These are phyloP conservation scores for Cercophora scortea DNA, from an alignment of 495 filamentous ascomycete genomes.

Conservation along the genomic window DNA sequence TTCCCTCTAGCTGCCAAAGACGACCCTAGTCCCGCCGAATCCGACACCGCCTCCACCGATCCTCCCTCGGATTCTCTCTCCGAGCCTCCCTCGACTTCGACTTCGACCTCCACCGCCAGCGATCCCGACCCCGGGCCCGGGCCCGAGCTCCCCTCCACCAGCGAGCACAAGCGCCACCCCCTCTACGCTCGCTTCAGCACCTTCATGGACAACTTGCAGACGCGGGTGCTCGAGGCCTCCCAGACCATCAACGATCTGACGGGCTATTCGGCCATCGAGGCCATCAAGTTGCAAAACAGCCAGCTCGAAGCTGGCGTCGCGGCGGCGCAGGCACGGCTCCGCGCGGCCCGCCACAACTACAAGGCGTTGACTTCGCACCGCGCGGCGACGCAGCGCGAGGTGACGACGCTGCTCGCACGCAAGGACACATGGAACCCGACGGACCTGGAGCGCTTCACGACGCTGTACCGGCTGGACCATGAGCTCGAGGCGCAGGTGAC, in stretches of 20 bases:
- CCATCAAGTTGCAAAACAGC: conserved; percentile 68
- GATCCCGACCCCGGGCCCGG: neutral
- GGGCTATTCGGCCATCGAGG: conserved; percentile 88
- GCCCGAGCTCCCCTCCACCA: conserved; percentile 63
- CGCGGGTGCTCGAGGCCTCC: conserved; percentile 72
- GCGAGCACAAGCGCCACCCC: conserved; percentile 63
- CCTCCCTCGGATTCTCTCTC: neutral
- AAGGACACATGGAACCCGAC: conserved; percentile 83
- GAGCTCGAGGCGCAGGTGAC: conserved; percentile 82
- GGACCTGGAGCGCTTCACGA: conserved; percentile 92
- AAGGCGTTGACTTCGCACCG: conserved; percentile 69
- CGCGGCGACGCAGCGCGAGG: conserved; percentile 85
- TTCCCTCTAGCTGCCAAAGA: neutral
- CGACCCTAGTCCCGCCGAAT: neutral
- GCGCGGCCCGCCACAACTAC: conserved; percentile 65
- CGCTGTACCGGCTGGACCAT: conserved; percentile 86
- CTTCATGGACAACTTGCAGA: conserved; percentile 84
- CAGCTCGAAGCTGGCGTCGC: conserved; percentile 59
- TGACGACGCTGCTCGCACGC: conserved; percentile 84
- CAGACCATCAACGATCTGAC: conserved; percentile 89
- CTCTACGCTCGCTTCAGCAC: conserved; percentile 64
- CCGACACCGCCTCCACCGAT: neutral
- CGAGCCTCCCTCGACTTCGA: neutral
- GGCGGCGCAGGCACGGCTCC: conserved; percentile 55
- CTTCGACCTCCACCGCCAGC: neutral